phyloP scores from a whole-genome alignment of 1,284 basidiomycete species.

The Athelia psychrophila region DNA sequence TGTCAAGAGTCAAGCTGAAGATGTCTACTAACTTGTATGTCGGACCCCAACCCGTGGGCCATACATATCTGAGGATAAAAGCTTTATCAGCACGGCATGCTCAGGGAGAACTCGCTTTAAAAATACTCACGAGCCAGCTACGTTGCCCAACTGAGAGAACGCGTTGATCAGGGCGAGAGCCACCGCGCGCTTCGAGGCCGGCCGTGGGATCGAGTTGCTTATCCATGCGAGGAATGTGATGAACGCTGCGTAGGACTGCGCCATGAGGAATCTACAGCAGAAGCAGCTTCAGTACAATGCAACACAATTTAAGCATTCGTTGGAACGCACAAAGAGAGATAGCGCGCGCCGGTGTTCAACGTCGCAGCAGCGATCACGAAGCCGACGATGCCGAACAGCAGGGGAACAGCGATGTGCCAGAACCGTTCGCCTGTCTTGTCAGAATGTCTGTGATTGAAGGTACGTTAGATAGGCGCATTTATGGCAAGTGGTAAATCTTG shows the following conservation, averaged over 20 bases:
- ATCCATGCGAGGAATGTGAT: constrained; percentile 73
- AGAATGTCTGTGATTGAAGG: constrained; percentile 52
- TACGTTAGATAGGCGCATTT: not conserved
- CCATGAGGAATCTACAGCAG: constrained; percentile 66
- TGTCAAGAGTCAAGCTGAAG: no score
- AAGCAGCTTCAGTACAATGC: not conserved
- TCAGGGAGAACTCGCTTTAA: not conserved
- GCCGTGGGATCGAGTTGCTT: constrained; percentile 62
- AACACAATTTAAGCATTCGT: not conserved
- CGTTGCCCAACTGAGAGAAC: constrained; percentile 72
- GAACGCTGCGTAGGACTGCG: constrained; percentile 70
- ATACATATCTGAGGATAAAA: constrained; percentile 40
- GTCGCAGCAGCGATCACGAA: constrained; percentile 73
- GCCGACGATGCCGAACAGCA: constrained; percentile 63
- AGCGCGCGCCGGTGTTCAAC: constrained; percentile 64
- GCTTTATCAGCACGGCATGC: not conserved
- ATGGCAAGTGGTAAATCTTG: no score
- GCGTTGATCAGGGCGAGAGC: constrained; percentile 74
- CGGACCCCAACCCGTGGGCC: constrained; percentile 37
- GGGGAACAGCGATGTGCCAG: constrained; percentile 56
- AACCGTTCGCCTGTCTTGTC: constrained; percentile 67
- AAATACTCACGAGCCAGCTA: constrained; percentile 65
- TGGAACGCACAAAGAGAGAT: constrained; percentile 61
- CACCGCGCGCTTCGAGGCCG: constrained; percentile 75
- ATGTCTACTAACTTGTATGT: constrained; percentile 18